Conservation (phyloP, 495 filamentous ascomycete genomes). For the Hypoxylon rickii region DNA sequence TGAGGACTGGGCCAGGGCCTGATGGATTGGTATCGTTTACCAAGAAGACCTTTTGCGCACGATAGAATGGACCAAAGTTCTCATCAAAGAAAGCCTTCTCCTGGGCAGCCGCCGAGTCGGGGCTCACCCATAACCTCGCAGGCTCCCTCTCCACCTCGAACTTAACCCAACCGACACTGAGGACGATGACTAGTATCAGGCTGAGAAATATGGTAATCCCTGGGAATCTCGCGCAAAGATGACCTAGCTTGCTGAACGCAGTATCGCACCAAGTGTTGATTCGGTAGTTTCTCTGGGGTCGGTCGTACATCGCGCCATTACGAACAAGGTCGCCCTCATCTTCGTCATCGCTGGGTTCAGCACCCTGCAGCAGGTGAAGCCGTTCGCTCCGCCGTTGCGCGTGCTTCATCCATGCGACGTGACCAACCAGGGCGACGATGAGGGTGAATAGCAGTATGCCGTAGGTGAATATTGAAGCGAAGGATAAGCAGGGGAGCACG, state of each 20-base stretch:
- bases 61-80: slow-evolving; percentile 96
- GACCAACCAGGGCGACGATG: slow-evolving; percentile 67
- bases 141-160: slow-evolving; percentile 89
- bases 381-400: slow-evolving; percentile 75
- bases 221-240: slow-evolving; percentile 79
- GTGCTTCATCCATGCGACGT: slow-evolving; percentile 74
- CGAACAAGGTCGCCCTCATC: slow-evolving; percentile 81
- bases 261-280: slow-evolving; percentile 78
- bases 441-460: slow-evolving; percentile 70
- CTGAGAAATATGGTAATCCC: slow-evolving; percentile 76
- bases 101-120: slow-evolving; percentile 83
- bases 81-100: slow-evolving; percentile 94
- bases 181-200: slow-evolving; percentile 68
- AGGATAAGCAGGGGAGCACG: slow-evolving; percentile 84
- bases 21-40: slow-evolving; percentile 77
- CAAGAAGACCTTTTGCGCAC: slow-evolving; percentile 89
- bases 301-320: slow-evolving; percentile 69
- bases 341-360: slow-evolving; percentile 84
- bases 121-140: slow-evolving; percentile 92
- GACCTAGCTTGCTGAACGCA: slow-evolving; percentile 83
- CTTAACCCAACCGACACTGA: slow-evolving; percentile 84
- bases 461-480: slow-evolving; percentile 87
- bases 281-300: slow-evolving; percentile 70
- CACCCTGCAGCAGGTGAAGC: slow-evolving; percentile 82
- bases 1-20: slow-evolving; percentile 74